Evolutionary conservation across 2,329 filamentous ascomycete genomes (phyloP).

Genomic region (Penicillium sp.): DNA sequence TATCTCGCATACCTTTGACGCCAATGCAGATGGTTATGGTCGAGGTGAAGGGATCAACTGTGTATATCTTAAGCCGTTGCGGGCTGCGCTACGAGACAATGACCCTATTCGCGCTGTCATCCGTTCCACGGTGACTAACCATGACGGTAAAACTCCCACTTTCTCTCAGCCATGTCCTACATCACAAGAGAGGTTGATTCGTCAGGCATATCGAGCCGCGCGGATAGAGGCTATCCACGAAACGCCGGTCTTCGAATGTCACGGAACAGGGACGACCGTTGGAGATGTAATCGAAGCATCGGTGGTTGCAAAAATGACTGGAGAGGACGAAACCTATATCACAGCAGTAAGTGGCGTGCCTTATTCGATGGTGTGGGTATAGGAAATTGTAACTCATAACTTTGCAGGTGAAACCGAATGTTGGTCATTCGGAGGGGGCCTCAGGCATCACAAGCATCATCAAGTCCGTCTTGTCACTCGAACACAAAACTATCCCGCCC

Average conservation of each 20-base stretch:
- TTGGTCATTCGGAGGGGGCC: slow-evolving; percentile 29
- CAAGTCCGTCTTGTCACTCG: slow-evolving; percentile 25
- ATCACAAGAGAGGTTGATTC: slow-evolving; percentile 12
- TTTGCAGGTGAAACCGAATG: slow-evolving; percentile 26
- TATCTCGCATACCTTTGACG: slow-evolving; percentile 48
- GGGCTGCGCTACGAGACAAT: slow-evolving; percentile 46
- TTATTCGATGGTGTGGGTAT: no score
- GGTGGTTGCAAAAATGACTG: slow-evolving; percentile 15
- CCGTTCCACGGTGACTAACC: slow-evolving; percentile 29
- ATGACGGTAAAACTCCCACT: slow-evolving; percentile 28
- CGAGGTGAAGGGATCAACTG: slow-evolving; percentile 49
- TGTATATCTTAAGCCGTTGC: slow-evolving; percentile 47
- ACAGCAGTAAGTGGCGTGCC: slow-evolving; percentile 11
- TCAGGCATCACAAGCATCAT: slow-evolving; percentile 28
- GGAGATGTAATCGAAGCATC: slow-evolving; percentile 19
- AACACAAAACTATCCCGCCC: slow-evolving; percentile 25
- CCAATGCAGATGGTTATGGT: slow-evolving; percentile 50
- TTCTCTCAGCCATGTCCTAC: slow-evolving; percentile 17
- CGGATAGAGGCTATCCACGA: slow-evolving; percentile 4
- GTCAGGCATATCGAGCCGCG: not conserved
- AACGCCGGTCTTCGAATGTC: slow-evolving; percentile 21
- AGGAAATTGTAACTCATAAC: not conserved
- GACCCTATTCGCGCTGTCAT: slow-evolving; percentile 34
- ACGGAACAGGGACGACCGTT: slow-evolving; percentile 19
- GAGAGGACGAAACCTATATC: slow-evolving; percentile 17